Conservation (phyloP, 257 asterid species). For the Solanum neorickii region DNA sequence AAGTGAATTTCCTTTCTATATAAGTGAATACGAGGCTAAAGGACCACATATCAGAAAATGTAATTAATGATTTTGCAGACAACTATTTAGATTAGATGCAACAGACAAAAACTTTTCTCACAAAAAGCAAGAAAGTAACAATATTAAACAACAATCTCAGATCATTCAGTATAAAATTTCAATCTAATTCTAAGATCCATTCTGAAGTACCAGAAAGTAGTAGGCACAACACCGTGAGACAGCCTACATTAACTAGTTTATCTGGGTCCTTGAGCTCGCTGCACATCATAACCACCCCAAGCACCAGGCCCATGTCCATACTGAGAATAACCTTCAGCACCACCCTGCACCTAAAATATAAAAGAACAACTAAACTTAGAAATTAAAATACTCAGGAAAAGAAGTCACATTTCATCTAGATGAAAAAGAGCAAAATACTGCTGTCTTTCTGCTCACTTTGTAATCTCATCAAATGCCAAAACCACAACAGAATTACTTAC, state of each 20-base stretch:
- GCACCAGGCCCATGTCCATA: slow-evolving; percentile 61
- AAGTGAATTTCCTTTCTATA: not conserved
- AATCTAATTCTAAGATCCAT: slow-evolving; percentile 4
- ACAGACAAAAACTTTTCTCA: not conserved
- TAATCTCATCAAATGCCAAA: not conserved
- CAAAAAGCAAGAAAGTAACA: no score
- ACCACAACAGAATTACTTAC: slow-evolving; percentile 24
- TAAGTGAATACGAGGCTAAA: not conserved
- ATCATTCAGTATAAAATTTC: not conserved
- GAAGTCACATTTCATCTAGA: not conserved
- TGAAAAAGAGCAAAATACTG: not conserved
- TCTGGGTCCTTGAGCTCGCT: slow-evolving; percentile 68
- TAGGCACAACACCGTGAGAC: slow-evolving; percentile 6
- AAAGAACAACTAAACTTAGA: not conserved
- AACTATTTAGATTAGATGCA: not conserved
- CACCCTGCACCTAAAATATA: slow-evolving; percentile 49
- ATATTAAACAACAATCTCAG: no score
- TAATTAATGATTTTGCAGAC: not conserved
- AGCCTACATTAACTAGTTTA: slow-evolving; percentile 19
- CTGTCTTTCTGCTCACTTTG: not conserved
- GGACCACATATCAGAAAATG: not conserved
- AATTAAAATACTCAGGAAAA: not conserved
- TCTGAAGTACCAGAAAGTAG: slow-evolving; percentile 19
- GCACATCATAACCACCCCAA: slow-evolving; percentile 64
- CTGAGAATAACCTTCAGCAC: slow-evolving; percentile 73